phyloP scores from a whole-genome alignment of 306 rosid species.

The Biancaea sappan region DNA sequence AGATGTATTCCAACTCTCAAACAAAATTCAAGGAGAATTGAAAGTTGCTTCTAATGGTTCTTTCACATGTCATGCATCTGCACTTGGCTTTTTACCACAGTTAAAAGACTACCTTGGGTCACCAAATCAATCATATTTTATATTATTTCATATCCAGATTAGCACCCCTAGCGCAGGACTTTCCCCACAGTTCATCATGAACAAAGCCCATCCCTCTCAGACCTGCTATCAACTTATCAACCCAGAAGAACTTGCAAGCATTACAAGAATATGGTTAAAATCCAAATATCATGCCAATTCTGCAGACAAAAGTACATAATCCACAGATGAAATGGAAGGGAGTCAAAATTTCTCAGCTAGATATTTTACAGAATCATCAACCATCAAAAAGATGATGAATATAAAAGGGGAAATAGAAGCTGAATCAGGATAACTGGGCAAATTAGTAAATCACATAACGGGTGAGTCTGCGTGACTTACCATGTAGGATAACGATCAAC shows the following conservation, averaged over 20 bases:
- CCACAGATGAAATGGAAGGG: neutral
- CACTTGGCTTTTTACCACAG: constrained; percentile 6
- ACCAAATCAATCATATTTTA: neutral
- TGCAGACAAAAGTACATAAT: constrained; percentile 2
- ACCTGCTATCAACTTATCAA: neutral
- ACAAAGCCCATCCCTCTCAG: neutral
- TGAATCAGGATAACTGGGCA: neutral
- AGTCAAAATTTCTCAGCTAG: neutral
- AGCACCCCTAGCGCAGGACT: neutral
- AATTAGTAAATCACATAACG: neutral
- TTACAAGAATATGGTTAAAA: neutral
- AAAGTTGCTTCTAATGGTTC: neutral
- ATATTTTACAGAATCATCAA: neutral
- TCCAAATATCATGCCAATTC: neutral
- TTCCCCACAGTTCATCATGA: constrained; percentile 12
- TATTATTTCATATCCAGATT: neutral
- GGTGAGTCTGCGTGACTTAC: constrained; percentile 49
- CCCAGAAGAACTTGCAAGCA: constrained; percentile 8
- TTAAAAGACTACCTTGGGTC: neutral
- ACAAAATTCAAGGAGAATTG: neutral
- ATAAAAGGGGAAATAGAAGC: constrained; percentile 18
- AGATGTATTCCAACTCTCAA: neutral
- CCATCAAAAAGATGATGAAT: constrained; percentile 22
- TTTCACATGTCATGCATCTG: neutral
- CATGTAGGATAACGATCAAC: constrained; percentile 97